Base-by-base conservation (phyloP, 345 rosid species). In the Nasturtium officinale region DNA sequence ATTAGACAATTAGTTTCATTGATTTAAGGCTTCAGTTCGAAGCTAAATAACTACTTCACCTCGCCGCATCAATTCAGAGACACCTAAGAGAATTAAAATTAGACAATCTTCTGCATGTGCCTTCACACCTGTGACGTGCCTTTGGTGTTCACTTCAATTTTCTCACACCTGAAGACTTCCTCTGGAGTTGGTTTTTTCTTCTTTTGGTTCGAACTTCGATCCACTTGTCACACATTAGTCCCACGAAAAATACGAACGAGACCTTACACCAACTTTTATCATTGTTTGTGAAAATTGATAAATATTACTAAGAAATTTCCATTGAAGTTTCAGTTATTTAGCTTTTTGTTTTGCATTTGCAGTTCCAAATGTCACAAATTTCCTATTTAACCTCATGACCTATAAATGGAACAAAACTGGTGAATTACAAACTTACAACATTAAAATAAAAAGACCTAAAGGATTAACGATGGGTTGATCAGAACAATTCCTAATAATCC, bases 61-160 rank as follows among this genome's bases (percentile, higher is more conserved):
- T 52, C 69, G 79, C 74, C 74, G 74, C 79, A 75, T 60, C 46
- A 58, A 33, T 35, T 10, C 12, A 51, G 47, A 66, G 67, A 66
- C 72, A 75, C 68, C 26, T 61, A 67, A 8, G 30, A 75, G 35
- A 61, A 48, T 53, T 33, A 7, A 45, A 29, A 32, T 55, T 60
- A 55, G 66, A 69, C 23, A 47, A 45, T 56, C 71, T 63, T 45
- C 53, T 55, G 46, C 75, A 58, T 42, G 77, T 53, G 68, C 37
- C 71, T 62, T 67, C 26, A 64, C 61, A 70, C 48, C 50, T 61
- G 18, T 43, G 17, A 43, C 47, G 8, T 45, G 65, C 58, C 65
- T 52, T 61, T 46, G 38, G 33, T 45, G 9, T 21, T 20, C 33
- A 48, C 35, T 54, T 60, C 51, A 53, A 37, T 48, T 54, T 54